Percentiles rank a stretch among this genome's conserved stretches.
Evolutionary conservation across 1,139 yeast genomes (phyloP).

Genomic region (Geotrichum australiense): DNA sequence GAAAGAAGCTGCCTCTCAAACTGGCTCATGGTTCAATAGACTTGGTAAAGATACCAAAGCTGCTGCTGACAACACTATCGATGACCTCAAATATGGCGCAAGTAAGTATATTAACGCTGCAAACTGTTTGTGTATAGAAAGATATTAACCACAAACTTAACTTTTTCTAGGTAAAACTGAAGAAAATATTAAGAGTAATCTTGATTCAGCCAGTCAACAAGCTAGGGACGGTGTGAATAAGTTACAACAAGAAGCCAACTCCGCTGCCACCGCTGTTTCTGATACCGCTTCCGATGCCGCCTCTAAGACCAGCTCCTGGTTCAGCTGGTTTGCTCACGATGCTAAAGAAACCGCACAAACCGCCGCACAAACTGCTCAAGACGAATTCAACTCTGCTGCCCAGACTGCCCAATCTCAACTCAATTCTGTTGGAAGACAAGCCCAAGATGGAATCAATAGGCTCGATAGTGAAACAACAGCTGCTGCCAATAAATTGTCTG

Average conservation of each 20-base stretch:
- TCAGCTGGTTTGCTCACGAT: background rate
- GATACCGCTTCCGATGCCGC: conserved; percentile 2
- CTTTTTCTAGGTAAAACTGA: too few species aligned
- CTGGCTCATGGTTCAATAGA: background rate
- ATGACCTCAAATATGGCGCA: background rate
- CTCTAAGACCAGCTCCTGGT: conserved; percentile 4
- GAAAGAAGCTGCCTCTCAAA: conserved; percentile 3
- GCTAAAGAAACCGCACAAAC: too few species aligned
- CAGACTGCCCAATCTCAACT: too few species aligned
- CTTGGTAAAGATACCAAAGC: background rate
- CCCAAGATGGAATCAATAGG: too few species aligned
- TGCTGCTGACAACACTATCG: background rate
- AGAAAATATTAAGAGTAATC: too few species aligned
- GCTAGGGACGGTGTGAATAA: too few species aligned
- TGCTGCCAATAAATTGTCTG: background rate
- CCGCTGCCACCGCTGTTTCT: background rate
- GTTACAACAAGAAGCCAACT: too few species aligned
- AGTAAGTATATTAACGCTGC: background rate
- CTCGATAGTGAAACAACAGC: background rate
- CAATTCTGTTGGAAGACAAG: too few species aligned
- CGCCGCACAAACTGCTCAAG: too few species aligned
- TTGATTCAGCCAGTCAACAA: background rate
- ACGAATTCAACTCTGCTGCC: too few species aligned
- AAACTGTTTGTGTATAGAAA: background rate
- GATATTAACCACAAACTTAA: too few species aligned